Base-by-base conservation (phyloP, 768 basidiomycete genomes). In the Mycena sanguinolenta region DNA sequence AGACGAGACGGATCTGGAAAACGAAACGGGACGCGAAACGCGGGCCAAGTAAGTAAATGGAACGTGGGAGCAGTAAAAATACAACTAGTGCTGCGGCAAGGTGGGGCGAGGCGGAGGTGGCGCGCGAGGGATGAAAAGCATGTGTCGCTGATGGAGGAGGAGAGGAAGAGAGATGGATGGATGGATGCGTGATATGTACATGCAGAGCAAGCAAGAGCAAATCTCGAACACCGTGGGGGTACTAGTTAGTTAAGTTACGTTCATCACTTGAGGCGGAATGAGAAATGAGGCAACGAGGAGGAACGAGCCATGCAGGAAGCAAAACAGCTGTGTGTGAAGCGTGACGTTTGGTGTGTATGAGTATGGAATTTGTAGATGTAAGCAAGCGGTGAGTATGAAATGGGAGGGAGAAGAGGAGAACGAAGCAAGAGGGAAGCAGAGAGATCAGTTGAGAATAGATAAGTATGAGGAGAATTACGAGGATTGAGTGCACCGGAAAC, bases 81-180 rank as follows among this genome's bases (percentile, higher is more conserved):
- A 64, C 63, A 64, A 64, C 63, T 64, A 64, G 50, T 55, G 63
- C 8, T 30, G 63, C 19, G 63, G 38, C 53, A 27, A 21, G 46
- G 61, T 5, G 46, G 28, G 44, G 44, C 3, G 55, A 12, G n/a
- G 16, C 38, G 34, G 12, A 30, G 52, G 38, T 44, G 42, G 42
- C 16, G 13, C 16, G 36, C 36, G 36, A 6, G 36, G 36, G 36
- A 38, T 38, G 36, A n/a, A n/a, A n/a, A n/a, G 36, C 36, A 14
- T 38, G 36, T 6, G 36, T 38, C 8, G 6, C 36, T 7, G 8
- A 38, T 38, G 17, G 42, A 19, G 7, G 17, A 44, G 42, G 42
- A 44, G 21, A 19, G 7, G 42, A 38, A 54, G 12, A 30, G 36
- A 25, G 6, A 49, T 34, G 36, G 14, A 44, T 36, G 63, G 14